phyloP scores from a whole-genome alignment of 768 basidiomycete genomes.

The Lanmaoa pseudosensibilis region DNA sequence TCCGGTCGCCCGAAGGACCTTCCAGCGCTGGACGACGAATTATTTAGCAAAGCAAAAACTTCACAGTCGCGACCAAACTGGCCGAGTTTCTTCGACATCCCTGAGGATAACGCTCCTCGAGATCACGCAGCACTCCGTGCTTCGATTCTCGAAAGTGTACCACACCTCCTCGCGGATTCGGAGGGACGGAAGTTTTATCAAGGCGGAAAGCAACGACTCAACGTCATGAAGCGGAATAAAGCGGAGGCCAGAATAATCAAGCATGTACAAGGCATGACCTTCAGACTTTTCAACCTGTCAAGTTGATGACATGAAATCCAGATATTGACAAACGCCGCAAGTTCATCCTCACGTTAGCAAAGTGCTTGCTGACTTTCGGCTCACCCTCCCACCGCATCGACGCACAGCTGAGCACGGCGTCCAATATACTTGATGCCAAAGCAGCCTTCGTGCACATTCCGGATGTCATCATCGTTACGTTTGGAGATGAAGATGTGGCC shows the following conservation, averaged over 20 bases:
- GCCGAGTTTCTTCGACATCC: constrained; percentile 23
- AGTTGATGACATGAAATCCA: constrained; percentile 20
- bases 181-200: constrained; percentile 31
- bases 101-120: constrained; percentile 16
- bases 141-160: background rate
- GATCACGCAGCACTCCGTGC: constrained; percentile 16
- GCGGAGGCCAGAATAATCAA: constrained; percentile 39
- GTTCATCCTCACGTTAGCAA: constrained; percentile 84
- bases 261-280: constrained; percentile 47
- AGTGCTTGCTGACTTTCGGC: constrained; percentile 87
- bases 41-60: constrained; percentile 28
- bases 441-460: constrained; percentile 86
- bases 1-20: constrained; percentile 8
- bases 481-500: constrained; percentile 71
- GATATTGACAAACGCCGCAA: constrained; percentile 53
- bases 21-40: constrained; percentile 21
- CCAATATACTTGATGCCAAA: constrained; percentile 72
- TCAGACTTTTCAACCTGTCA: background rate
- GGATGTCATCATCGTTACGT: constrained; percentile 75
- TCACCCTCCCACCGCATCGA: constrained; percentile 95
- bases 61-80: constrained; percentile 26
- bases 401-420: constrained; percentile 79
- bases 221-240: constrained; percentile 34
- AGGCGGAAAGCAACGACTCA: constrained; percentile 31
- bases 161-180: constrained; percentile 4